Evolutionary conservation across 768 basidiomycete species (phyloP), one percentile per base, ranked within the genome.

Genomic region (Tricholoma furcatifolium): DNA sequence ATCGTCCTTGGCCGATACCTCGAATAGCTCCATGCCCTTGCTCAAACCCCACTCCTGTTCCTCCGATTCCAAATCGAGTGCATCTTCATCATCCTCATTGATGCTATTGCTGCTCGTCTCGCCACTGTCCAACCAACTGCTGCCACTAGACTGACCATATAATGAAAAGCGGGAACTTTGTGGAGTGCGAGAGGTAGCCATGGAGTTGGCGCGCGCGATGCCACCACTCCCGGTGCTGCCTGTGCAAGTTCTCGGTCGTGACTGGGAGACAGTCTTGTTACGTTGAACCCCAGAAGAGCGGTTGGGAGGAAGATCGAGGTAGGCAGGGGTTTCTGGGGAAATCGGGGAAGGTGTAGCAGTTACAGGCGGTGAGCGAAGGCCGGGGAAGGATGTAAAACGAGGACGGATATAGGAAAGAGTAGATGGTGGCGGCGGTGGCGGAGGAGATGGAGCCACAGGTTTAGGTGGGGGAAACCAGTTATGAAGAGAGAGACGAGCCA

Each of bases 1-100:
- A 63, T 91, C 88, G 61, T 94, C 92, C 70, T 94, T 94, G 48
- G 94, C 88, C 40, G 91, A 94, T 17, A 96, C 91, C 65, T 96
- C 91, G 58, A 90, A 91, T 15, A 95, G 78, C 63, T 89, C 88
- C 84, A 94, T 91, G 56, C 84, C 88, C 65, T 87, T 88, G 64
- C 78, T 83, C 35, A 88, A 75, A 5, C 89, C 88, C 87, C 88
- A 91, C 64, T 88, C 87, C 36, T 73, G 72, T 52, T 82, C 81
- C 31, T 81, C 76, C 8, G 64, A 69, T 3, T 66, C 67, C 7
- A 72, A 71, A 17, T 79, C 80, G 5, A 73, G 67, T 12, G 72
- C 76, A 34, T 87, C 79, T 46, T 82, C 82, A 17, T 89, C 85
- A 39, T 82, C 82, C 66, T 84, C 87, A 42, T 81, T 77, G 47